Base-by-base conservation (phyloP, 129 eudicot genomes). In the Escallonia herrerae region DNA sequence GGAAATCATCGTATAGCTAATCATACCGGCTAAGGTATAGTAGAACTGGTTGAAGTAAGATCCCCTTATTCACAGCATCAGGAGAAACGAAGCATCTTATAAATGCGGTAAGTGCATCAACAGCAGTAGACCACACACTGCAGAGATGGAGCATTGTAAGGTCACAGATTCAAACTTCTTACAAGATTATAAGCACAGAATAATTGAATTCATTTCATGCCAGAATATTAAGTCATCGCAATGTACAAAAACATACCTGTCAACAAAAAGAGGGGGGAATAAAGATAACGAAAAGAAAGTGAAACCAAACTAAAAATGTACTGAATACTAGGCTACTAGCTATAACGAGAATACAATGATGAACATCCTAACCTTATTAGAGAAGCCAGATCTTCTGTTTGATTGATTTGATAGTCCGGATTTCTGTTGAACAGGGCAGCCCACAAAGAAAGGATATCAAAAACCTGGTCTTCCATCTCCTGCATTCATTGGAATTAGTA, bases 391-490 rank as follows among this genome's bases (percentile, higher is more conserved):
- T 93, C 96, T 47, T 82, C 87, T 58, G 66, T 59, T 57, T 78
- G 70, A 61, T 65, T 65, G 58, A 76, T 63, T 60, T 77, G 87
- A 67, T 65, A 60, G 40, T 84, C 86, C 69, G 77, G 80, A 76
- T 79, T 79, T 70, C 89, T 84, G 66, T 79, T 82, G 58, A 88
- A 93, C 67, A 83, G 57, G 40, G 89, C 71, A 45, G 95, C 79
- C 96, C 98, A 93, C 56, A 93, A 69, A 65, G 98, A 83, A 65
- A 93, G 95, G 77, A 93, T 86, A 79, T 93, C 98, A 78, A 93
- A 88, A 72, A 86, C 95, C 56, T 93, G 98, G 71, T 86, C 87
- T 53, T 93, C 96, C 87, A 93, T 83, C 81, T 93, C 98, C 98
- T 93, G 83, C 68, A 82, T 58, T 57, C 77, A 76, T 65, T 55